Evolutionary conservation across 176 grass and related monocot genomes (phyloP).

Genomic region (Hordeum marinum): DNA sequence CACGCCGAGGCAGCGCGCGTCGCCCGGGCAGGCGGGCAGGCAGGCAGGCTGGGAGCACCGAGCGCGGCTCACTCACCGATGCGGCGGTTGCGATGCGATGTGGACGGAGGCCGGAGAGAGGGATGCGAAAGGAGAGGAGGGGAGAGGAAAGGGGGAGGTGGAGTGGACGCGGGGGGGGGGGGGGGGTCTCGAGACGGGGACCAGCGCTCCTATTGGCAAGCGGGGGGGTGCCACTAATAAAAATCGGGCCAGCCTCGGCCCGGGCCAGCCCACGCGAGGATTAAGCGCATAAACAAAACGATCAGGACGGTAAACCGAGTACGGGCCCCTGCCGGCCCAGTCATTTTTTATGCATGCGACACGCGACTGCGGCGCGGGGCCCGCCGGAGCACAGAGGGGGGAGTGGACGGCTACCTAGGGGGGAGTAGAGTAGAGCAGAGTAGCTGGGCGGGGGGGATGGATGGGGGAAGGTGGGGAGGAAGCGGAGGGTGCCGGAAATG

Average conservation of each 20-base stretch:
- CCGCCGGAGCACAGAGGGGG: neutral
- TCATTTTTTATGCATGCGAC: constrained; percentile 41
- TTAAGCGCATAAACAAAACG: constrained; percentile 4
- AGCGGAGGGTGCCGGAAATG: constrained; percentile 40
- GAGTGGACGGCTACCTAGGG: neutral
- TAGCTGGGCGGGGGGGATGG: neutral
- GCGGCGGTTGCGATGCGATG: neutral
- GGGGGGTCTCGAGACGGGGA: constrained; percentile 16
- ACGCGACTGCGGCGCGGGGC: neutral
- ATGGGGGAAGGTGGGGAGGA: neutral
- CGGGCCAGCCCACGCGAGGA: constrained; percentile 14
- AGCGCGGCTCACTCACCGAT: neutral
- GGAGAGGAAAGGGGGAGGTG: neutral
- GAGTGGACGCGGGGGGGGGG: neutral
- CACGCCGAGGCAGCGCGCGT: neutral
- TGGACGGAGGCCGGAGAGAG: neutral
- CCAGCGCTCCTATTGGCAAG: constrained; percentile 31
- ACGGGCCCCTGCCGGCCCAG: constrained; percentile 40
- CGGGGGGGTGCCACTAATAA: neutral
- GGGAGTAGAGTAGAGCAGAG: constrained; percentile 2
- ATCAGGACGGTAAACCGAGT: neutral
- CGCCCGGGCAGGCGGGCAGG: neutral
- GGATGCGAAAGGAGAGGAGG: constrained; percentile 20
- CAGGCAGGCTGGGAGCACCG: neutral
- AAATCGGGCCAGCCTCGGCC: neutral